Base-by-base conservation (phyloP, 2,329 filamentous ascomycete species). In the Peltaster fructicola region DNA sequence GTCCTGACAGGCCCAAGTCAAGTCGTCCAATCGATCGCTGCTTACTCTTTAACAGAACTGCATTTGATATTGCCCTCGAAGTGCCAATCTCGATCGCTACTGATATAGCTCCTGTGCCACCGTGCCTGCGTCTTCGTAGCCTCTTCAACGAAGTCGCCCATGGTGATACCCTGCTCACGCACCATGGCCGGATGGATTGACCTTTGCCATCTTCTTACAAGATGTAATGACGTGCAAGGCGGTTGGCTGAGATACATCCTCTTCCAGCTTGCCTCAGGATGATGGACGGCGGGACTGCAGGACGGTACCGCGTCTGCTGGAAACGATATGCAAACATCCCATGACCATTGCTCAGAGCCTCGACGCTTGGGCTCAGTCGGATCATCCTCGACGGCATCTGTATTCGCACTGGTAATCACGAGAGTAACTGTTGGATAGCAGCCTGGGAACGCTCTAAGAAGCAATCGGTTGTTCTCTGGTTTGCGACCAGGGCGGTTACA, bases 391-490 rank as follows among this genome's bases (percentile, higher is more conserved):
- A 17, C 14, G 3, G 18, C 24, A n/a, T 17, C 17, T 20, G 21
- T 27, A 23, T 15, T 29, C 25, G 23, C 13, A 22, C 22, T 10
- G 15, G 7, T 22, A 33, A 47, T 39, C 2, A 42, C 40, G 1
- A 45, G 33, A 3, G 46, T 45, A 10, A 50, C 41, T 8, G 47
- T 48, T 1, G 47, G 47, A 24, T 48, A 50, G 27, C 36, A 34
- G 4, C 42, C 43, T 10, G 38, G 41, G 20, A 48, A 44, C 1
- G 47, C 44, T 18, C 38, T 34, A 3, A 45, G 35, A 7, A 51
- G 34, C 7, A 51, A 35, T 11, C 41, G 32, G 30, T 51, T 51
- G 27, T 50, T 50, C 23, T 42, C 37, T 5, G 47, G 47, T 25
- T 43, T 44, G 13, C 34, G 31, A 14, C 38, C 36, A 3, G 40